Conservation (phyloP, 2,329 filamentous ascomycete species). For the Aspergillus costaricaensis region DNA sequence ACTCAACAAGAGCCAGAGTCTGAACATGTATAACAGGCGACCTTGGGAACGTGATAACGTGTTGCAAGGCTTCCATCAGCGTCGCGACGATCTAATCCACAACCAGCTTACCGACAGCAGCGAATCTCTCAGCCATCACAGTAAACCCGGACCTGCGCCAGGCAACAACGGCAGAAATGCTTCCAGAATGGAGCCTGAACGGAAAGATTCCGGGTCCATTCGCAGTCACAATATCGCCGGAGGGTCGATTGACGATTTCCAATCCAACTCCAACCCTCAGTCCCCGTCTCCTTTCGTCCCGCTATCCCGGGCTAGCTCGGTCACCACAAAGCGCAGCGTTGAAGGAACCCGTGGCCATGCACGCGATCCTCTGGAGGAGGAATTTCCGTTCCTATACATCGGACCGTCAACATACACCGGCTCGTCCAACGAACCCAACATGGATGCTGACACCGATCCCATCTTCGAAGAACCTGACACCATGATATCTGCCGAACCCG, state of each 20-base stretch:
- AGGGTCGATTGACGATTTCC: slow-evolving; percentile 21
- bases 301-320: slow-evolving; percentile 32
- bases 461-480: slow-evolving; percentile 28
- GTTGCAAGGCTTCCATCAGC: slow-evolving; percentile 55
- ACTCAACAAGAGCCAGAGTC: slow-evolving; percentile 25
- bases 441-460: slow-evolving; percentile 11
- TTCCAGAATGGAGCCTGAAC: slow-evolving; percentile 21
- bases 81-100: slow-evolving; percentile 11
- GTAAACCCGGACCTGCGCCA: slow-evolving; percentile 15
- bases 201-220: slow-evolving; percentile 30
- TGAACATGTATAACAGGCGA: slow-evolving; percentile 54
- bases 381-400: slow-evolving; percentile 73
- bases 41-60: slow-evolving; percentile 53
- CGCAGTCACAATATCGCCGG: slow-evolving; percentile 23
- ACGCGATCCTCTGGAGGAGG: slow-evolving; percentile 65
- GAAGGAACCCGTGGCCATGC: slow-evolving; percentile 61
- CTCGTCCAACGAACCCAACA: slow-evolving; percentile 19
- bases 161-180: slow-evolving; percentile 18
- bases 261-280: slow-evolving; percentile 25
- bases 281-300: slow-evolving; percentile 32
- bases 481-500: slow-evolving; percentile 42
- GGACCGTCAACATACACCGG: slow-evolving; percentile 58
- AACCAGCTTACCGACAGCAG: slow-evolving; percentile 14
- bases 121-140: slow-evolving; percentile 18
- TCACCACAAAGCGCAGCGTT: slow-evolving; percentile 39